phyloP scores from a whole-genome alignment of 1,284 basidiomycete genomes.

The Leccinum variabile region DNA sequence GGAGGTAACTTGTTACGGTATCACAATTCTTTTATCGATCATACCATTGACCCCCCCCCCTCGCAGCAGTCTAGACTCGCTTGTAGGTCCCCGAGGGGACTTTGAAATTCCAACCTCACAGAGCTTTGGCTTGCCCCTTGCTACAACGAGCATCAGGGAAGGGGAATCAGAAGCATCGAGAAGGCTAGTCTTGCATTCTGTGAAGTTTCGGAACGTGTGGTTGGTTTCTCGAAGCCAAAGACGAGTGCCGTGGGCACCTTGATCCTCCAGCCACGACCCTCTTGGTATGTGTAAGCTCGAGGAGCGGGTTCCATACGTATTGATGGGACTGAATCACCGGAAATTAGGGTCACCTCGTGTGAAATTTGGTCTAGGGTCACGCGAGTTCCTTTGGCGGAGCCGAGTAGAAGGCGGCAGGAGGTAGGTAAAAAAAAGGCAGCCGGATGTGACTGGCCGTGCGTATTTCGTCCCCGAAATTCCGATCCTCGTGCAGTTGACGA shows the following conservation, averaged over 20 bases:
- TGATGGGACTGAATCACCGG: slow-evolving; percentile 16
- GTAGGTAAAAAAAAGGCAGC: slow-evolving; percentile 5
- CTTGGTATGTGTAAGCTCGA: slow-evolving; percentile 20
- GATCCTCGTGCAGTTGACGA: slow-evolving; percentile 4
- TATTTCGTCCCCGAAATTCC: slow-evolving; percentile 1
- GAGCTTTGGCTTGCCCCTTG: slow-evolving; percentile 42
- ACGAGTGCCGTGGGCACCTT: slow-evolving; percentile 1
- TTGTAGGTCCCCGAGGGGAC: slow-evolving; percentile 38
- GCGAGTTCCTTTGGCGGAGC: slow-evolving; percentile 15
- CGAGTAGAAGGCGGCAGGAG: slow-evolving; percentile 5
- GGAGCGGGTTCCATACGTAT: slow-evolving; percentile 5
- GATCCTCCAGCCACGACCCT: slow-evolving; percentile 22
- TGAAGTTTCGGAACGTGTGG: slow-evolving; percentile 38
- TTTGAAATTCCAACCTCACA: slow-evolving; percentile 48
- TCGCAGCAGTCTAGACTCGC: slow-evolving; percentile 32
- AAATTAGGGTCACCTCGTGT: slow-evolving; percentile 24
- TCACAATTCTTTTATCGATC: slow-evolving; percentile 18
- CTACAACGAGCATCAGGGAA: slow-evolving; percentile 45
- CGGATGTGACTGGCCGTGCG: slow-evolving; percentile 12
- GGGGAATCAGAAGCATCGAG: slow-evolving; percentile 46
- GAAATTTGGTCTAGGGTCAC: slow-evolving; percentile 19
- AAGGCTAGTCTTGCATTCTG: slow-evolving; percentile 35
- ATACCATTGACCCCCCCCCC: slow-evolving; percentile 7
- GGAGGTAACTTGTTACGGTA: slow-evolving; percentile 21
- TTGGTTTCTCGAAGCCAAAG: slow-evolving; percentile 46